Conservation (phyloP, 2,329 filamentous ascomycete species). For the Sclerotinia sclerotiorum region DNA sequence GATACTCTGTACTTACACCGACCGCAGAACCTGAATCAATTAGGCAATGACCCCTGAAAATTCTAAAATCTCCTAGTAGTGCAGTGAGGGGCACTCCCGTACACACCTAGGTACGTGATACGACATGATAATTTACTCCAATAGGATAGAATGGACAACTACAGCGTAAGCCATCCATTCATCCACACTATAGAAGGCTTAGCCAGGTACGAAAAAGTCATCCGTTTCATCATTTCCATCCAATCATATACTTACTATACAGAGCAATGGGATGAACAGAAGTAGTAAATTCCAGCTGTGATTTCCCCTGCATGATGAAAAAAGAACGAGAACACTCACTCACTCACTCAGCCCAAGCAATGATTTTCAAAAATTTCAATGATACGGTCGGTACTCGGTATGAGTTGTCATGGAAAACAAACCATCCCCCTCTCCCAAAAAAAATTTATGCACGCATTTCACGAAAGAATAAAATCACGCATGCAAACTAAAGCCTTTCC, state of each 20-base stretch:
- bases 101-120: not conserved
- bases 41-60: slow-evolving; percentile 12
- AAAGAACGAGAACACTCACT: not conserved
- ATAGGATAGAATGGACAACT: too few species aligned
- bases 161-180: too few species aligned
- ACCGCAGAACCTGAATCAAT: not conserved
- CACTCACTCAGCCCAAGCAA: not conserved
- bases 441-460: not conserved
- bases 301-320: slow-evolving; percentile 10
- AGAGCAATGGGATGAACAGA: not conserved
- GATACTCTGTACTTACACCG: not conserved
- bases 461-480: slow-evolving; percentile 1
- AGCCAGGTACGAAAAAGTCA: slow-evolving; percentile 6
- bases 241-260: not conserved
- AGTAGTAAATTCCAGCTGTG: not conserved
- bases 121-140: not conserved
- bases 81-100: not conserved
- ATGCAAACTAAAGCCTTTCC: not conserved
- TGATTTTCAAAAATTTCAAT: not conserved
- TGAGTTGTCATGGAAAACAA: slow-evolving; percentile 1
- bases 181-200: not conserved
- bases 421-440: too few species aligned
- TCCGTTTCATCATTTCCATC: not conserved
- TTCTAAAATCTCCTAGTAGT: not conserved
- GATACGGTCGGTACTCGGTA: not conserved